Percentiles rank a stretch among this genome's conserved stretches.
phyloP scores from a whole-genome alignment of 306 rosid genomes.

The Hippophae gyantsensis region DNA sequence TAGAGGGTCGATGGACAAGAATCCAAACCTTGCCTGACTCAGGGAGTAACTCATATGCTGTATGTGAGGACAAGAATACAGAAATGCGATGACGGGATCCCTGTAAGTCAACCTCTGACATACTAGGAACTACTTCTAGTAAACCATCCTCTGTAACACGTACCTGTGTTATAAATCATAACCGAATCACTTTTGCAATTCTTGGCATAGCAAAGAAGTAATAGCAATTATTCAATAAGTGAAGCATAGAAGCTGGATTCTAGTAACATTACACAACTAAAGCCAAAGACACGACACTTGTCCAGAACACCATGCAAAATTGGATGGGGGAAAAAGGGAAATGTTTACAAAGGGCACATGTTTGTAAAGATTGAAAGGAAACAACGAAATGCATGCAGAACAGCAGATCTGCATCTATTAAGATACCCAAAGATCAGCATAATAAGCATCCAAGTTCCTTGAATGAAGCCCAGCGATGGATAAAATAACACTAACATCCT shows the following conservation, averaged over 20 bases:
- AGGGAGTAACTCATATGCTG: slow-evolving; percentile 88
- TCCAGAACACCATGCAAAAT: slow-evolving; percentile 5
- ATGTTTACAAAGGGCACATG: background rate
- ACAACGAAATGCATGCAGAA: too few relatives aligned
- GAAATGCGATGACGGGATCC: slow-evolving; percentile 73
- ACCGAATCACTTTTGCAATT: slow-evolving; percentile 5
- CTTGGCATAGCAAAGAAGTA: background rate
- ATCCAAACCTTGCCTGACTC: slow-evolving; percentile 99
- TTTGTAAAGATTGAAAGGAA: background rate
- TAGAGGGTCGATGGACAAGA: slow-evolving; percentile 20
- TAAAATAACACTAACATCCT: background rate
- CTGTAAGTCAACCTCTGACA: slow-evolving; percentile 74
- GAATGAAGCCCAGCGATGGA: slow-evolving; percentile 1
- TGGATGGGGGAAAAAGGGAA: background rate
- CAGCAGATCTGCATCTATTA: background rate
- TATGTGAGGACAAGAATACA: slow-evolving; percentile 58
- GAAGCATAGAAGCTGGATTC: too few relatives aligned
- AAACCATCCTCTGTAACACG: slow-evolving; percentile 54
- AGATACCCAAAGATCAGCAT: background rate
- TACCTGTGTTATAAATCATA: slow-evolving; percentile 41
- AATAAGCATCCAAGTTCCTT: slow-evolving; percentile 5
- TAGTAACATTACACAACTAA: too few relatives aligned
- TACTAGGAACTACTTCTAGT: slow-evolving; percentile 51
- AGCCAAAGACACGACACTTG: background rate
- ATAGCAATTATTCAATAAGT: background rate